Evolutionary conservation across 345 rosid species (phyloP).

Genomic region (Eucalyptus dawsonii): DNA sequence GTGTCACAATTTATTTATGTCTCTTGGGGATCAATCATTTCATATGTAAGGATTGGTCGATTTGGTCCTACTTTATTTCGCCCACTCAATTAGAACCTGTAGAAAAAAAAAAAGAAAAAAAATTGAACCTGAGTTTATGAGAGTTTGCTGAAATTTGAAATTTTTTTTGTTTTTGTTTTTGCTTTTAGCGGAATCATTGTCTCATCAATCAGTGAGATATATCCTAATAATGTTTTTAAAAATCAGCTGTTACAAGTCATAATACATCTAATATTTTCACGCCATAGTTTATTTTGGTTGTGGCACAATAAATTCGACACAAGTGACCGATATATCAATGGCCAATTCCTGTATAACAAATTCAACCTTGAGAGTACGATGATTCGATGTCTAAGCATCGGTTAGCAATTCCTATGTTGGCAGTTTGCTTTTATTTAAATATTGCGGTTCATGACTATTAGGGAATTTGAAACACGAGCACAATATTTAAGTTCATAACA

Average conservation of each 20-base stretch:
- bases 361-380: background rate
- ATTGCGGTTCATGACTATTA: background rate
- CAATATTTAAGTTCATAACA: background rate
- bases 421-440: background rate
- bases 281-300: no score
- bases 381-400: background rate
- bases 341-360: background rate
- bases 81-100: background rate
- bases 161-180: background rate
- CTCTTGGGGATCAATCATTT: background rate
- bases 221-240: background rate
- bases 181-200: background rate
- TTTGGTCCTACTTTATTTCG: background rate
- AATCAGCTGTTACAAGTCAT: background rate
- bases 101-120: no score
- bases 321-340: no score
- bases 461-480: background rate
- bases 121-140: background rate
- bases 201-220: no score
- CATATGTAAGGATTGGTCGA: no score
- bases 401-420: background rate
- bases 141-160: background rate
- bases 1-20: no score
- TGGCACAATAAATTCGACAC: no score
- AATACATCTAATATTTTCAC: no score